Base-by-base conservation (phyloP, 2,329 filamentous ascomycete species). In the Diaporthe velutina region DNA sequence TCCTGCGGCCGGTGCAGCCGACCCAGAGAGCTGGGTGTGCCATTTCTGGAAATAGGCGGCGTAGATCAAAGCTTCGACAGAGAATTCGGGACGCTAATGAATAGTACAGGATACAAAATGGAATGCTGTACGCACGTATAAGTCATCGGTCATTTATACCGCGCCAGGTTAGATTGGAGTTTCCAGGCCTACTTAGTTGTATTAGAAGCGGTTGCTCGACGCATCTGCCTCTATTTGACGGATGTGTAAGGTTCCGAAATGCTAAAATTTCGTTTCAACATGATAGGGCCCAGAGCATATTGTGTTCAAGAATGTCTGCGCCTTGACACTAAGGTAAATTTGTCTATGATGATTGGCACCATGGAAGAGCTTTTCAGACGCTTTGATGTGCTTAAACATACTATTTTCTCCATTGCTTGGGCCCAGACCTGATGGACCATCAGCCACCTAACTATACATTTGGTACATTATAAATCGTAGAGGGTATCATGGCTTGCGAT, bases 51-150 rank as follows among this genome's bases (percentile, higher is more conserved):
- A 64, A n/a, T 22, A 45, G 28, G 60, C 28, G 13, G n/a, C 40
- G 60, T 30, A 61, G 57, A 61, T 61, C 57, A 61, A 42, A 42
- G 15, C 57, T 61, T 15, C n/a, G n/a, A 9, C 9, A n/a, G 13
- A 28, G n/a, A 5, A 9, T 25, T 28, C 8, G 57, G n/a, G 57
- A 28, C 8, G 17, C 12, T 17, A 9, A 5, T 28, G 33, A n/a
- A n/a, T n/a, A 58, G 22, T 38, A 8, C 19, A 9, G 8, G 15
- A 3, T 25, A n/a, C 19, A 52, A 15, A 6, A 48, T 48, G 12
- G 12, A 15, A n/a, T 4, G 10, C 19, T 17, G 33, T 9, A 6
- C 7, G 13, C 22, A 25, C 22, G 10, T 19, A 12, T 13, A 58
- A 13, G n/a, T n/a, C 3, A 17, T n/a, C 4, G 1, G 1, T 9